Base-by-base conservation (phyloP, 176 grass and related monocot species). In the Phoenix roebelenii region DNA sequence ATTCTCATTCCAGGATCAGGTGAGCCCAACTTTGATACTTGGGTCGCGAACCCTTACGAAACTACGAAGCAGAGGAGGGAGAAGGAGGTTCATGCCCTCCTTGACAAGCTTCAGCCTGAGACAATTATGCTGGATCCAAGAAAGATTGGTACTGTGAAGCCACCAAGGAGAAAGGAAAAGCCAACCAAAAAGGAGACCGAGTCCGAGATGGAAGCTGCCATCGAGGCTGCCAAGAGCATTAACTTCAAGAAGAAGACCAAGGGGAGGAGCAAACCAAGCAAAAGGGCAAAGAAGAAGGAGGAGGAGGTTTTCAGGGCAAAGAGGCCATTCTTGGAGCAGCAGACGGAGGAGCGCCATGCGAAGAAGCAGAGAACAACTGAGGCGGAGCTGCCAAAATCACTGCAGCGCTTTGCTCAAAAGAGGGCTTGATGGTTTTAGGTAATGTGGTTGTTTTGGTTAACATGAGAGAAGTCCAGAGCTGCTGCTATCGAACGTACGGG, bases 261-360 rank as follows among this genome's bases (percentile, higher is more conserved):
- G 74, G 87, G 93, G 60, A 97, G 87, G 73, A 91, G 66, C 66
- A 97, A 97, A 58, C 84, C 93, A 4, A 97, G 87, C 67, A 97
- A 88, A 76, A 72, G 3, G 54, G 66, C 87, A 12, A 91, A 76
- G 58, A 85, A 79, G 67, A 85, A 88, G 57, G 56, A 85, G 63
- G 87, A 97, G 50, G 84, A 80, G 54, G 81, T 91, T 59, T 80
- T 91, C 24, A 85, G 71, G 65, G 78, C 75, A 3, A 97, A 97
- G 70, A 88, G 77, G 49, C 72, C 72, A 12, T 88, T 88, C 69
- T 55, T 88, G 65, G 84, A 91, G 48, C 58, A 83, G 62, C 23
- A 59, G 5, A 79, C 50, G 4, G 70, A 81, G 18, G 22, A 60
- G 7, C 62, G 49, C 3, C 75, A 78, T 7, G 64, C 18, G 3